Evolutionary conservation across 2,329 filamentous ascomycete species (phyloP), one percentile per base, ranked within the genome.

Genomic region (Dryadomyces sulphureus): DNA sequence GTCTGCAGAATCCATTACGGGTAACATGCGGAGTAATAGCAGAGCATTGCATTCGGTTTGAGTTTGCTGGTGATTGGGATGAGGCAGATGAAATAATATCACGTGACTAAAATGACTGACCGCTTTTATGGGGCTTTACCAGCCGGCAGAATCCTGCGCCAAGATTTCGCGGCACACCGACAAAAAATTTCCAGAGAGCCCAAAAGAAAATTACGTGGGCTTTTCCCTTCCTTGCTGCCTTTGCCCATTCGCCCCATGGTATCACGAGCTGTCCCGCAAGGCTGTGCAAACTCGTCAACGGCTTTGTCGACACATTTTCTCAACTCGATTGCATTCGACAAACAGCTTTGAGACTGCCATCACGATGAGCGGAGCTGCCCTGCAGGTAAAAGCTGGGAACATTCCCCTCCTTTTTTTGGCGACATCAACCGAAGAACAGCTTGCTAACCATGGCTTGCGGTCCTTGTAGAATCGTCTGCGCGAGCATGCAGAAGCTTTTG

Each of bases 401-500:
- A 27, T n/a, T 34, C 38, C 36, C 45, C 19, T 32, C 36, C 24
- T 24, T 25, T 43, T 19, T 41, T 12, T 19, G 19, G 39, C 8
- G 12, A 14, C 34, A 35, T 32, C 20, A 36, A 6, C 3, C 14
- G 12, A 25, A 25, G n/a, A 36, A 21, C 9, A 22, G 17, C 8
- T n/a, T 9, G 14, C 35, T 36, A 27, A 22, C 19, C 25, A 21
- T 25, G 11, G 38, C 2, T 21, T 32, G 27, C 3, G 14, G 8
- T 45, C 22, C 12, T 17, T 45, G 4, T 30, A 77, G 73, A 71
- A 75, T 57, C 73, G 72, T 53, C 63, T 77, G 55, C 71, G 70
- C 60, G 67, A 67, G 52, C 69, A 75, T 54, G 66, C 84, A 53
- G 76, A 85, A 65, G 83, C 86, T 53, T 94, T 94, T 58, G 83